A percentile compares a stretch with the other conserved stretches of the same genome.
These are phyloP conservation scores for Annulohypoxylon moriforme DNA, from an alignment of 495 filamentous ascomycete genomes.

Conservation along the genomic window DNA sequence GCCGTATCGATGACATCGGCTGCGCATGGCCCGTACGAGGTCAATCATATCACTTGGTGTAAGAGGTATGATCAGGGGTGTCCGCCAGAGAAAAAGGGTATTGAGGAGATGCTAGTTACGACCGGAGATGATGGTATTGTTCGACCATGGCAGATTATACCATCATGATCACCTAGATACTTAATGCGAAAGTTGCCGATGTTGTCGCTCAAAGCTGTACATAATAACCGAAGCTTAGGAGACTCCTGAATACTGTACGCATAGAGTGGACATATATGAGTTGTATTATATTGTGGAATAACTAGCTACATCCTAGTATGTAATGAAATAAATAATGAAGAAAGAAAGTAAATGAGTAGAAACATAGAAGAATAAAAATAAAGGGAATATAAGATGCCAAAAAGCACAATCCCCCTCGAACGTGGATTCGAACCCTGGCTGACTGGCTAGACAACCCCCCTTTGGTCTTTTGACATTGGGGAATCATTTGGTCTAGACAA, in stretches of 20 bases:
- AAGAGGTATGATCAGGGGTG: constrained; percentile 64
- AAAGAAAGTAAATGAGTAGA: no score
- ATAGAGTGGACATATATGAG: not conserved
- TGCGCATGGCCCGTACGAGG: constrained; percentile 90
- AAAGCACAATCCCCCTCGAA: no score
- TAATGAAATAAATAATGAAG: no score
- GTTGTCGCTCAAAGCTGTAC: constrained; percentile 19
- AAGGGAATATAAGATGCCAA: no score
- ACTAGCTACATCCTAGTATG: no score
- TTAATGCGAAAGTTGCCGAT: not conserved
- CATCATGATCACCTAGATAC: constrained; percentile 1
- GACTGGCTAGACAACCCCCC: no score
- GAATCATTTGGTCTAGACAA: no score
- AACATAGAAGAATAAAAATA: no score
- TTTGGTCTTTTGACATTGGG: no score
- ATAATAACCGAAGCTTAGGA: constrained; percentile 1
- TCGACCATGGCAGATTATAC: constrained; percentile 70
- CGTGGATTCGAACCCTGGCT: no score
- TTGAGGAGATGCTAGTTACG: constrained; percentile 80
- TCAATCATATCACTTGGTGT: constrained; percentile 91
- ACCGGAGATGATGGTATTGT: constrained; percentile 85
- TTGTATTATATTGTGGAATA: constrained; percentile 4
- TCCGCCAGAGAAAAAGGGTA: constrained; percentile 55
- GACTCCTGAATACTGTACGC: not conserved
- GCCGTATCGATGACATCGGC: constrained; percentile 71